Evolutionary conservation across 345 rosid genomes (phyloP).

Genomic region (Pistacia atlantica): DNA sequence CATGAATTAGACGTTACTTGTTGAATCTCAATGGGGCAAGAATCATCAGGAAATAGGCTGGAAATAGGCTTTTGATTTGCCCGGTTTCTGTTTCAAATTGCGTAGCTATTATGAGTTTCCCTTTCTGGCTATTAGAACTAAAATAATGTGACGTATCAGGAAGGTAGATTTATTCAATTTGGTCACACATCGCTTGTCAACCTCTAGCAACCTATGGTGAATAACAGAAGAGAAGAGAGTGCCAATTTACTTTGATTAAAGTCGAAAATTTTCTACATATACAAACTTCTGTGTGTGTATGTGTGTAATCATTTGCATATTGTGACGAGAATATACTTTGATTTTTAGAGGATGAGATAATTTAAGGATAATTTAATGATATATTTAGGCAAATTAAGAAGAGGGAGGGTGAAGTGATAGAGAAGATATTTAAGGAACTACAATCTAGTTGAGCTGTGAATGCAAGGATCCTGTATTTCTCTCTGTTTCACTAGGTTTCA

Average conservation of each 20-base stretch:
- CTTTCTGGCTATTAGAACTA: neutral
- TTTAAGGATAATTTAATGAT: neutral
- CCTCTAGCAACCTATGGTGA: neutral
- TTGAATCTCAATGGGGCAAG: conserved; percentile 1
- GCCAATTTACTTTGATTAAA: neutral
- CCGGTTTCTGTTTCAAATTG: conserved; percentile 6
- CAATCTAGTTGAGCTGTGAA: neutral
- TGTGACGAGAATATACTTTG: neutral
- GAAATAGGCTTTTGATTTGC: conserved; percentile 16
- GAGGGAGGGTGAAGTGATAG: neutral
- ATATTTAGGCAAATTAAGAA: neutral
- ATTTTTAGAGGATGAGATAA: neutral
- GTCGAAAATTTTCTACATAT: neutral
- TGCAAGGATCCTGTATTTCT: neutral
- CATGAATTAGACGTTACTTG: neutral
- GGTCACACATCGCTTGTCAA: neutral
- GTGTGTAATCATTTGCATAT: neutral
- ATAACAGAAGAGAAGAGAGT: neutral
- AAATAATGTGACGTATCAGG: neutral
- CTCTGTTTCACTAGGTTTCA: neutral
- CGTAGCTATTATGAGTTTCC: no score
- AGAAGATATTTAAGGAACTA: neutral
- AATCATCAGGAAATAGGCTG: conserved; percentile 7
- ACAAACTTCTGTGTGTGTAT: neutral
- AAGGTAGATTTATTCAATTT: neutral